Evolutionary conservation across 2,329 filamentous ascomycete genomes (phyloP).

Genomic region (Gliomastix tumulicola): DNA sequence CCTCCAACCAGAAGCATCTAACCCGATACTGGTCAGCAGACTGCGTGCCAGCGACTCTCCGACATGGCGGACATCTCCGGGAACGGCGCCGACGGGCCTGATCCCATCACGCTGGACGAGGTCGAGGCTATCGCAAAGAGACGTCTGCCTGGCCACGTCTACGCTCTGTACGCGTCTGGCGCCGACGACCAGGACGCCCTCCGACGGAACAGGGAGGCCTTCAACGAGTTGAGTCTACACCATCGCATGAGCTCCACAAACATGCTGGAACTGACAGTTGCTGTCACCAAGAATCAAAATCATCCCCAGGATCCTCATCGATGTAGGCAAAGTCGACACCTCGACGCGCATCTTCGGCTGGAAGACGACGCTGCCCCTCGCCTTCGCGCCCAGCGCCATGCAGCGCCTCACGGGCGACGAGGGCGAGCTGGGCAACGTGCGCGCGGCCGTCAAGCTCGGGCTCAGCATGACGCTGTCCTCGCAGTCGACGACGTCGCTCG

Average conservation of each 20-base stretch:
- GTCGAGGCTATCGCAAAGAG: conserved; percentile 1
- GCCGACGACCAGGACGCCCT: conserved; percentile 3
- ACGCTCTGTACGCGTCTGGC: conserved; percentile 3
- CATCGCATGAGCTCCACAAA: too few species aligned
- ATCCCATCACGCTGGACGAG: conserved; percentile 1
- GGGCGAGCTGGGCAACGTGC: conserved; percentile 41
- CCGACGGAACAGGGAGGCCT: conserved; percentile 2
- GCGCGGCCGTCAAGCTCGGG: conserved; percentile 20
- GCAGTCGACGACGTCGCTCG: conserved; percentile 13
- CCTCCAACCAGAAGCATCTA: too few species aligned
- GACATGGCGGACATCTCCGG: too few species aligned
- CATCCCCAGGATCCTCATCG: conserved; percentile 22
- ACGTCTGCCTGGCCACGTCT: conserved; percentile 3
- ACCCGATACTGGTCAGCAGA: too few species aligned
- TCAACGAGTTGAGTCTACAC: too few species aligned
- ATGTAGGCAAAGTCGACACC: conserved; percentile 13
- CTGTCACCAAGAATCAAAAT: too few species aligned
- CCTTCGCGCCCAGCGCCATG: conserved; percentile 47
- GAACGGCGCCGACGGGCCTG: too few species aligned
- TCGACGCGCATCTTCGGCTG: conserved; percentile 11
- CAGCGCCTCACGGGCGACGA: conserved; percentile 45
- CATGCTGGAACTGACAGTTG: too few species aligned
- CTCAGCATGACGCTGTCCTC: conserved; percentile 18
- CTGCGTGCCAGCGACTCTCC: too few species aligned
- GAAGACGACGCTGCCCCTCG: conserved; percentile 37